Conservation (phyloP, 2,329 filamentous ascomycete genomes). For the Verticillium dahliae region DNA sequence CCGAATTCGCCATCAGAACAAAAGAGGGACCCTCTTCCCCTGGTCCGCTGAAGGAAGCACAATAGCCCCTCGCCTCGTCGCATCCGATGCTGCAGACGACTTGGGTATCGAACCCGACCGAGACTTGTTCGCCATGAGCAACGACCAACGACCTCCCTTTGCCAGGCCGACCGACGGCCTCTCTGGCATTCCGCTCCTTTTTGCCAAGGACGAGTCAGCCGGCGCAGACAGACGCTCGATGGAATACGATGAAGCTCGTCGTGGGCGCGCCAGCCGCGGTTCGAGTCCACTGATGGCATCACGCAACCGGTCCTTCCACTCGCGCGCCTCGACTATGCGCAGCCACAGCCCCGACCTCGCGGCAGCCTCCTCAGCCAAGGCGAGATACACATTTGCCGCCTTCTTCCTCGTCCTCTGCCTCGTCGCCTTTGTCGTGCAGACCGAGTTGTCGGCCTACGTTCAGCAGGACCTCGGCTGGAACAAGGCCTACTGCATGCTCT, state of each 20-base stretch:
- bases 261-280: constrained; percentile 6
- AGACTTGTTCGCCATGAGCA: constrained; percentile 32
- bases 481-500: constrained; percentile 99
- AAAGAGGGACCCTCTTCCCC: not conserved
- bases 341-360: constrained; percentile 64
- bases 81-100: not conserved
- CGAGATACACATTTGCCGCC: constrained; percentile 81
- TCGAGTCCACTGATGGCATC: constrained; percentile 11
- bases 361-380: constrained; percentile 36
- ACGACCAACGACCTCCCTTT: constrained; percentile 37
- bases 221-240: not conserved
- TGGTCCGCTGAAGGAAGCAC: not conserved
- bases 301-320: constrained; percentile 17
- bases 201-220: constrained; percentile 23
- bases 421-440: constrained; percentile 86
- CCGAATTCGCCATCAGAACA: not conserved
- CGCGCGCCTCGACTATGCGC: constrained; percentile 62
- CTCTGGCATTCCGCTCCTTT: constrained; percentile 33
- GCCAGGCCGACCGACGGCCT: constrained; percentile 39
- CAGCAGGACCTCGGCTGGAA: constrained; percentile 89
- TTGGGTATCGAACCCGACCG: constrained; percentile 27
- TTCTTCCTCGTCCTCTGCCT: constrained; percentile 79
- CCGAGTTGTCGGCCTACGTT: constrained; percentile 91
- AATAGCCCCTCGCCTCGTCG: not conserved
- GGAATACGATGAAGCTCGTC: constrained; percentile 14